A percentile compares a stretch with the other conserved stretches of the same genome.
phyloP scores from a whole-genome alignment of 371 early-diverging fungal species.

The Mortierella sp. region DNA sequence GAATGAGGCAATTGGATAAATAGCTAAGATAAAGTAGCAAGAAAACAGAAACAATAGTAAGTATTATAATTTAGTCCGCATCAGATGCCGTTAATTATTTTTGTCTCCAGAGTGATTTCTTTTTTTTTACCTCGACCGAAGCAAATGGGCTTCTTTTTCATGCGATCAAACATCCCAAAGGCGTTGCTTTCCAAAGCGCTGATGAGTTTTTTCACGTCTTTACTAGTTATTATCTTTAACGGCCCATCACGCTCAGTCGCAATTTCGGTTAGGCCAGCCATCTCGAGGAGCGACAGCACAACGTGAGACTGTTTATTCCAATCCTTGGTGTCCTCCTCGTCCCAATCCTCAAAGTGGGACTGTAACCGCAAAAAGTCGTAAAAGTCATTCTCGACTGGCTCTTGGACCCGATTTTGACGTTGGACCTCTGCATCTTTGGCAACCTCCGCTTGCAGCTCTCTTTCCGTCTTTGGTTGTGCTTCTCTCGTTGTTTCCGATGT shows the following conservation, averaged over 20 bases:
- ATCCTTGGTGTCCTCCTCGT: conserved; percentile 51
- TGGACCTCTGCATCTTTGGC: not conserved
- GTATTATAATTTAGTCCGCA: not conserved
- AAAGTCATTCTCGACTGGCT: conserved; percentile 54
- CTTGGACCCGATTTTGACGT: conserved; percentile 13
- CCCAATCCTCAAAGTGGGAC: conserved; percentile 54
- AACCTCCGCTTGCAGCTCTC: not conserved
- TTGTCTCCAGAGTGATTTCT: not conserved
- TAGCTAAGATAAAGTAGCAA: conserved; percentile 15
- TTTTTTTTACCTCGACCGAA: conserved; percentile 50
- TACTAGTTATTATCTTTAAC: conserved; percentile 7
- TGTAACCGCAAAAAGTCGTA: conserved; percentile 47
- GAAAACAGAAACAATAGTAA: not conserved
- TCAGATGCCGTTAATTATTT: not conserved
- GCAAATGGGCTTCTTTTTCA: conserved; percentile 40
- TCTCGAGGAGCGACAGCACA: conserved; percentile 38
- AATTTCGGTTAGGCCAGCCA: conserved; percentile 43
- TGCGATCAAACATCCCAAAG: conserved; percentile 56
- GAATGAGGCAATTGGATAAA: conserved; percentile 51
- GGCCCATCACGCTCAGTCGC: conserved; percentile 7
- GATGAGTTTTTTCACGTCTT: conserved; percentile 40
- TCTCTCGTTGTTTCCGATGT: not conserved
- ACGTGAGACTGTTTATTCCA: conserved; percentile 44
- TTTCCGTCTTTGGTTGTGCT: not conserved
- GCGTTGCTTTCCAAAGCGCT: conserved; percentile 54